phyloP scores from a whole-genome alignment of 2,329 filamentous ascomycete species.

The Orbilia blumenaviensis region DNA sequence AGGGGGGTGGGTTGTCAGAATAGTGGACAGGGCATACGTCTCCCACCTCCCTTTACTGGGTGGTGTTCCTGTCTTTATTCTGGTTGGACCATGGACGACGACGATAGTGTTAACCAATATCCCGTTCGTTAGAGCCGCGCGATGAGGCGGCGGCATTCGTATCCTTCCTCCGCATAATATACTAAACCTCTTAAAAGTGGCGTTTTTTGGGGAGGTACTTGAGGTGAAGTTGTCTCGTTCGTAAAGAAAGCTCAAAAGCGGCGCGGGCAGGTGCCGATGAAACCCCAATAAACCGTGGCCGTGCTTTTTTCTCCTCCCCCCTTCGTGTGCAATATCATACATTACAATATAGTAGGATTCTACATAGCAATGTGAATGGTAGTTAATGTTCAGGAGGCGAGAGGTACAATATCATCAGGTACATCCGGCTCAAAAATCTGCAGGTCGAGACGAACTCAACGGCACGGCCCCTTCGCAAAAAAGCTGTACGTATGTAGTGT shows the following conservation, averaged over 20 bases:
- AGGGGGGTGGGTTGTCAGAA: neutral
- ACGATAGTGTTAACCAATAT: conserved; percentile 9
- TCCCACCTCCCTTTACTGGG: conserved; percentile 28
- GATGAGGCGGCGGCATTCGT: conserved; percentile 27
- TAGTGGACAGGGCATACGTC: conserved; percentile 9
- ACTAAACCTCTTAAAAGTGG: neutral
- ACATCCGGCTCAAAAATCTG: conserved; percentile 21
- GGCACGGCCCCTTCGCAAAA: conserved; percentile 44
- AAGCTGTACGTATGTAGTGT: neutral
- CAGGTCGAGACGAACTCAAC: conserved; percentile 43
- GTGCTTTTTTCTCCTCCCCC: too few relatives aligned
- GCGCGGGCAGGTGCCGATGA: conserved; percentile 12
- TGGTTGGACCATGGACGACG: neutral
- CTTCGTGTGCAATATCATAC: neutral
- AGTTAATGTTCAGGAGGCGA: too few relatives aligned
- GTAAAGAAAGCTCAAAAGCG: conserved; percentile 26
- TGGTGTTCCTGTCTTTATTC: neutral
- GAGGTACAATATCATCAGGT: conserved; percentile 35
- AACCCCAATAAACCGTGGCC: neutral
- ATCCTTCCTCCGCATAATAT: neutral
- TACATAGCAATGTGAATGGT: too few relatives aligned
- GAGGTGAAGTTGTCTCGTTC: too few relatives aligned
- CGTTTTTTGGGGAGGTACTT: conserved; percentile 16
- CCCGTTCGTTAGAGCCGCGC: conserved; percentile 28
- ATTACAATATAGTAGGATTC: neutral